These are phyloP conservation scores for Penicillium daleae DNA, from an alignment of 495 filamentous ascomycete species.

Conservation along the genomic window DNA sequence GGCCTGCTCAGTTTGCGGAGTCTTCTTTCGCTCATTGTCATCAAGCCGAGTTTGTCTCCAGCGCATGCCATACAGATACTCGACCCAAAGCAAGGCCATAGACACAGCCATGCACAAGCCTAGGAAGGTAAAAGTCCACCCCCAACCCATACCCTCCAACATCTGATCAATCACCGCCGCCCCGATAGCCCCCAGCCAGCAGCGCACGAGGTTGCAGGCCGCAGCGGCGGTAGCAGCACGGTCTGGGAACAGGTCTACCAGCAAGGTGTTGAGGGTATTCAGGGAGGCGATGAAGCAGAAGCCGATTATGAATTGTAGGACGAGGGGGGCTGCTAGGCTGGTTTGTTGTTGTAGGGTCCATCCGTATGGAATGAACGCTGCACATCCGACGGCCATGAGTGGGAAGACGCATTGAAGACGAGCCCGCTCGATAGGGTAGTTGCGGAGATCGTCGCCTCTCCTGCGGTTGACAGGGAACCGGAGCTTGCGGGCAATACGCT, in stretches of 20 bases:
- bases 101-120: conserved; percentile 39
- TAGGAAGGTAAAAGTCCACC: conserved; percentile 63
- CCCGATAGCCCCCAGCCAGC: conserved; percentile 63
- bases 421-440: conserved; percentile 64
- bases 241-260: conserved; percentile 65
- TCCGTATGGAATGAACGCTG: conserved; percentile 54
- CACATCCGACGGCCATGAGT: conserved; percentile 43
- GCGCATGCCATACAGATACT: conserved; percentile 39
- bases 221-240: conserved; percentile 63
- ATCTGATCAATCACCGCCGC: conserved; percentile 64
- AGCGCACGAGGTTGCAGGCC: conserved; percentile 68
- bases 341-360: conserved; percentile 57
- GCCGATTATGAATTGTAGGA: conserved; percentile 60
- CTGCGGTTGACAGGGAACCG: conserved; percentile 53
- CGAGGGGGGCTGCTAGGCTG: conserved; percentile 53
- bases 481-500: conserved; percentile 50
- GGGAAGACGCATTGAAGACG: conserved; percentile 55
- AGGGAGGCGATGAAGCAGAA: conserved; percentile 55
- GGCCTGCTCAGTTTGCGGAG: conserved; percentile 7
- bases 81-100: conserved; percentile 33
- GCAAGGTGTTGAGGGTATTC: conserved; percentile 43
- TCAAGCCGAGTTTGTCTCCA: conserved; percentile 45
- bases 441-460: conserved; percentile 50
- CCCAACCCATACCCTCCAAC: conserved; percentile 61
- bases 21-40: conserved; percentile 21